Evolutionary conservation across 2,329 filamentous ascomycete genomes (phyloP).

Genomic region (Aspergillus tanneri): DNA sequence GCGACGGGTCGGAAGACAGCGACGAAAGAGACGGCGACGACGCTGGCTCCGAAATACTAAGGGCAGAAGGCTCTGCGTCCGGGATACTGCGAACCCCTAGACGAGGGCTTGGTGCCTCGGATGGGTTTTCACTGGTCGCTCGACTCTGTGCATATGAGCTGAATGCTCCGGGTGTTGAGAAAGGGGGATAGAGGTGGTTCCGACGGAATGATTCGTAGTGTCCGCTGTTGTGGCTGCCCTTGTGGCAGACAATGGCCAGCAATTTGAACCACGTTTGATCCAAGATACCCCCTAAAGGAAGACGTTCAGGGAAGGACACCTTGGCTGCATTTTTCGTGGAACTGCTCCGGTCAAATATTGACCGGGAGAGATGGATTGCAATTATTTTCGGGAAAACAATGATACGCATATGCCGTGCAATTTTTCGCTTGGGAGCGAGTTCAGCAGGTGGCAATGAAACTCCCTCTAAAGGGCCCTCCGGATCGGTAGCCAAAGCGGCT

Average conservation of each 20-base stretch:
- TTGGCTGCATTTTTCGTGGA: conserved; percentile 95
- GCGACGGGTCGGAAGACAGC: conserved; percentile 19
- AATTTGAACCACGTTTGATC: conserved; percentile 79
- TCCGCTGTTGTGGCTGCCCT: conserved; percentile 91
- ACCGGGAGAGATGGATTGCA: conserved; percentile 87
- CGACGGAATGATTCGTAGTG: conserved; percentile 96
- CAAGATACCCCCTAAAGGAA: conserved; percentile 77
- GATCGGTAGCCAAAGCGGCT: conserved; percentile 71
- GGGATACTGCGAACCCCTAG: conserved; percentile 40
- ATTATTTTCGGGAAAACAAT: conserved; percentile 85
- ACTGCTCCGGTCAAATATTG: conserved; percentile 77
- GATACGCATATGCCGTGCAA: conserved; percentile 84
- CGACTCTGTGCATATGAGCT: conserved; percentile 68
- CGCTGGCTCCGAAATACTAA: conserved; percentile 33
- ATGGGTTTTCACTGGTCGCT: conserved; percentile 54
- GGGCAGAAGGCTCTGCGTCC: conserved; percentile 30
- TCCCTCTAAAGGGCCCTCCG: conserved; percentile 71
- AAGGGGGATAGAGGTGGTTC: conserved; percentile 76
- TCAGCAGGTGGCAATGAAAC: conserved; percentile 73
- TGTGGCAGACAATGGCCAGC: conserved; percentile 85
- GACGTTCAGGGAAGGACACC: conserved; percentile 83
- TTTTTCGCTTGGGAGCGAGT: conserved; percentile 75
- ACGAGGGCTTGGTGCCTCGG: conserved; percentile 36
- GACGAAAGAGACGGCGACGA: conserved; percentile 39
- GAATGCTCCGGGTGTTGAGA: conserved; percentile 77